A percentile compares a stretch with the other conserved stretches of the same genome.
These are phyloP conservation scores for Exophiala lecanii-corni DNA, from an alignment of 2,329 filamentous ascomycete species.

Conservation along the genomic window DNA sequence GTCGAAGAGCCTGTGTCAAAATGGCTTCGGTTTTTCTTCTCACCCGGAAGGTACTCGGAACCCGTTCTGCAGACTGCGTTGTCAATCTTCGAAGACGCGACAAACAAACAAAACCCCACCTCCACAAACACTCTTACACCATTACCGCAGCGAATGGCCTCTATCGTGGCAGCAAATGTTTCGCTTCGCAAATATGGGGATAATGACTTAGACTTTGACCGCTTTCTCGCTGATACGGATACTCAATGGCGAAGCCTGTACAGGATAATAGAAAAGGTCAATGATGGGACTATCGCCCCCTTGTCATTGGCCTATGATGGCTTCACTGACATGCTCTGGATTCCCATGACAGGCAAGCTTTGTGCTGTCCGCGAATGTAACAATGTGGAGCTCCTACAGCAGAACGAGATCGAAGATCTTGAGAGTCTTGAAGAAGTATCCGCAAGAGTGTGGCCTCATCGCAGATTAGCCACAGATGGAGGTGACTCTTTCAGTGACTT, in stretches of 20 bases:
- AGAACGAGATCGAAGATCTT: slow-evolving; percentile 55
- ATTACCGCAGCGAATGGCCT: slow-evolving; percentile 33
- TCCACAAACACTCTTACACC: slow-evolving; percentile 34
- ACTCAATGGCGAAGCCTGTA: slow-evolving; percentile 88
- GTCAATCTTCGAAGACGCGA: slow-evolving; percentile 69
- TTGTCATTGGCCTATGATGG: slow-evolving; percentile 72
- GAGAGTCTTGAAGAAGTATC: slow-evolving; percentile 31
- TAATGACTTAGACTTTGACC: slow-evolving; percentile 70
- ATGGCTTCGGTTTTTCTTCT: slow-evolving; percentile 80
- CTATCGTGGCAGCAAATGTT: slow-evolving; percentile 32
- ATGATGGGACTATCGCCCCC: slow-evolving; percentile 78
- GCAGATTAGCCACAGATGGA: slow-evolving; percentile 41
- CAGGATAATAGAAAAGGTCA: slow-evolving; percentile 76
- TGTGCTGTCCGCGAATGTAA: slow-evolving; percentile 77
- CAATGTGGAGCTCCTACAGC: slow-evolving; percentile 66
- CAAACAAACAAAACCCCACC: slow-evolving; percentile 27
- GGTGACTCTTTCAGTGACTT: slow-evolving; percentile 50
- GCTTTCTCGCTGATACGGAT: slow-evolving; percentile 69
- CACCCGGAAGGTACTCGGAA: slow-evolving; percentile 74
- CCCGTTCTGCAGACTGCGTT: slow-evolving; percentile 80
- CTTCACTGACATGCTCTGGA: slow-evolving; percentile 69
- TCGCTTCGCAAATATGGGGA: slow-evolving; percentile 69
- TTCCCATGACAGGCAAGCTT: slow-evolving; percentile 76
- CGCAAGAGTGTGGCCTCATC: slow-evolving; percentile 38
- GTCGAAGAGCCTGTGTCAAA: slow-evolving; percentile 69